Evolutionary conservation across 768 basidiomycete genomes (phyloP).

Genomic region (Leccinum arenicola): DNA sequence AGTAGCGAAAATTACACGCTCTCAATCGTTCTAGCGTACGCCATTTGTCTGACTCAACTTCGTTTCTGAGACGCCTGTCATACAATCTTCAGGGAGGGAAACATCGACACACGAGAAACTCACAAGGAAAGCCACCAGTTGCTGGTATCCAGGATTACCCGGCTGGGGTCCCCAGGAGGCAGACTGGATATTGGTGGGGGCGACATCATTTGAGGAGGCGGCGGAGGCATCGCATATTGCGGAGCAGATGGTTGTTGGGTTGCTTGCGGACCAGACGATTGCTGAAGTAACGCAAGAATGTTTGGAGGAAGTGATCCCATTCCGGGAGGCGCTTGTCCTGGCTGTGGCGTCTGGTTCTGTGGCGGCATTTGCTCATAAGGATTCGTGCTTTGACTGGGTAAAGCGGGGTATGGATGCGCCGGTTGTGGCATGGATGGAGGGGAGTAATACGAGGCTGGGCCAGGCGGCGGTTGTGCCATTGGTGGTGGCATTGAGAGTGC

Average conservation of each 20-base stretch:
- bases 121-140: conserved; percentile 70
- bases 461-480: conserved; percentile 25
- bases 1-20: not conserved
- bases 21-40: not conserved
- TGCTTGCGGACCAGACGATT: conserved; percentile 37
- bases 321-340: conserved; percentile 34
- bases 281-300: conserved; percentile 65
- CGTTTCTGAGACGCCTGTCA: conserved; percentile 30
- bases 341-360: conserved; percentile 30
- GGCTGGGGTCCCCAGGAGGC: conserved; percentile 41
- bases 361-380: conserved; percentile 32
- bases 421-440: conserved; percentile 34
- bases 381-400: conserved; percentile 20
- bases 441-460: conserved; percentile 43
- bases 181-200: conserved; percentile 41
- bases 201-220: conserved; percentile 44
- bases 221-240: conserved; percentile 38
- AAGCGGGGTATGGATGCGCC: conserved; percentile 19
- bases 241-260: conserved; percentile 30
- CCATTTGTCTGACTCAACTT: conserved; percentile 6
- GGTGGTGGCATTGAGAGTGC: conserved; percentile 34
- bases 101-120: conserved; percentile 20
- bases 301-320: conserved; percentile 57
- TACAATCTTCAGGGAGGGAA: not conserved
- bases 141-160: conserved; percentile 50